phyloP scores from a whole-genome alignment of 352 stramenopile genomes.

The Globisporangium radiosum region DNA sequence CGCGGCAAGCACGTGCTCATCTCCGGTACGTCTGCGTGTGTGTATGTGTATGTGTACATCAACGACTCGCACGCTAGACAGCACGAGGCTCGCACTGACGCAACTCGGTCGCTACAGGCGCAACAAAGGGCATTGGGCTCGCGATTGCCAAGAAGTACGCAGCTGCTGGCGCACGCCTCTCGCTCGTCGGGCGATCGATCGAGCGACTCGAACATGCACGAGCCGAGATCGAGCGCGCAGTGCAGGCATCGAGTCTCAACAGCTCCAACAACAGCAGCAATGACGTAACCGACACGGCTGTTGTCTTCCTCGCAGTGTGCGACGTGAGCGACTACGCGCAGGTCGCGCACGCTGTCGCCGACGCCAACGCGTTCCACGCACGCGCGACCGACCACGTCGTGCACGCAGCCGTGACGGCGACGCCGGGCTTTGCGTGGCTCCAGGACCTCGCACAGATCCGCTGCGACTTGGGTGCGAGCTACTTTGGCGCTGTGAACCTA shows the following conservation, averaged over 20 bases:
- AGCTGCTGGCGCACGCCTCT: slow-evolving; percentile 31
- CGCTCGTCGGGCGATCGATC: slow-evolving; percentile 9
- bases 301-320: slow-evolving; percentile 31
- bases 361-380: slow-evolving; percentile 53
- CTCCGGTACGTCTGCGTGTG: slow-evolving; percentile 22
- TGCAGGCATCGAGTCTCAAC: background rate
- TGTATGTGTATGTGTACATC: background rate
- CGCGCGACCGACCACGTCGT: slow-evolving; percentile 57
- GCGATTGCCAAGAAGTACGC: slow-evolving; percentile 60
- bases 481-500: slow-evolving; percentile 48
- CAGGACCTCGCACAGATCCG: slow-evolving; percentile 39
- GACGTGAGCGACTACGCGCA: slow-evolving; percentile 31
- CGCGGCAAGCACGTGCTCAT: slow-evolving; percentile 51
- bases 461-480: slow-evolving; percentile 51
- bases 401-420: slow-evolving; percentile 25
- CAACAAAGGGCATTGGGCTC: slow-evolving; percentile 30
- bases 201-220: slow-evolving; percentile 5
- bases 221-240: slow-evolving; percentile 6
- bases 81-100: background rate
- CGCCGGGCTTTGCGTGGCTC: slow-evolving; percentile 44
- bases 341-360: slow-evolving; percentile 31
- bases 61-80: background rate
- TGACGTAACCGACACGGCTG: background rate
- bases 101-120: background rate
- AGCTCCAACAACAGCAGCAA: background rate